phyloP scores from a whole-genome alignment of 2,329 filamentous ascomycete species.

The Trichoderma sp. region DNA sequence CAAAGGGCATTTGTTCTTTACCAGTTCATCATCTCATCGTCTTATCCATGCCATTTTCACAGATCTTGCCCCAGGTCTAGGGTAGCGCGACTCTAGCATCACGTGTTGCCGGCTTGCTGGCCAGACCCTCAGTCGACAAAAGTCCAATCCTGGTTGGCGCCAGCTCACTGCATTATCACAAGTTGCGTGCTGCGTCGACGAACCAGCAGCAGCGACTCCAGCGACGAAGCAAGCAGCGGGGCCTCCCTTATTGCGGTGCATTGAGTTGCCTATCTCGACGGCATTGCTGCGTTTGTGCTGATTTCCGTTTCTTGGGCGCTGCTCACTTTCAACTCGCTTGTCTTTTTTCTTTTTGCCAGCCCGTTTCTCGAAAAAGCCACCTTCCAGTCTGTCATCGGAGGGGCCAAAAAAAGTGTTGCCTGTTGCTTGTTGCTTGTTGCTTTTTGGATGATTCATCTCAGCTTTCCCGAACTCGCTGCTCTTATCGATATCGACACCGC shows the following conservation, averaged over 20 bases:
- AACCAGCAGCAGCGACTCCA: constrained; percentile 5
- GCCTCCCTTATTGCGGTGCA: constrained; percentile 11
- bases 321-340: neutral
- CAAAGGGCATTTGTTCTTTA: neutral
- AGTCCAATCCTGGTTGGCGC: constrained; percentile 1
- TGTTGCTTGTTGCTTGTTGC: neutral
- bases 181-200: constrained; percentile 13
- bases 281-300: constrained; percentile 6
- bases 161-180: constrained; percentile 1
- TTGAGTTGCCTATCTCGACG: constrained; percentile 15
- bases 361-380: constrained; percentile 23
- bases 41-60: neutral
- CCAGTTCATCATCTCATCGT: neutral
- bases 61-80: neutral
- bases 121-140: constrained; percentile 2
- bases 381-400: constrained; percentile 14
- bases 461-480: neutral
- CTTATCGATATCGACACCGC: neutral
- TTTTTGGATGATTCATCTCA: neutral
- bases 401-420: neutral
- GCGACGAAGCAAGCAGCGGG: constrained; percentile 14
- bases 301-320: neutral
- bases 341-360: neutral
- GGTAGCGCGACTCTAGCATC: neutral
- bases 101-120: constrained; percentile 5